Evolutionary conservation across 495 filamentous ascomycete genomes (phyloP), one percentile per base, ranked within the genome.

Genomic region (Hyaloscypha finlandica): DNA sequence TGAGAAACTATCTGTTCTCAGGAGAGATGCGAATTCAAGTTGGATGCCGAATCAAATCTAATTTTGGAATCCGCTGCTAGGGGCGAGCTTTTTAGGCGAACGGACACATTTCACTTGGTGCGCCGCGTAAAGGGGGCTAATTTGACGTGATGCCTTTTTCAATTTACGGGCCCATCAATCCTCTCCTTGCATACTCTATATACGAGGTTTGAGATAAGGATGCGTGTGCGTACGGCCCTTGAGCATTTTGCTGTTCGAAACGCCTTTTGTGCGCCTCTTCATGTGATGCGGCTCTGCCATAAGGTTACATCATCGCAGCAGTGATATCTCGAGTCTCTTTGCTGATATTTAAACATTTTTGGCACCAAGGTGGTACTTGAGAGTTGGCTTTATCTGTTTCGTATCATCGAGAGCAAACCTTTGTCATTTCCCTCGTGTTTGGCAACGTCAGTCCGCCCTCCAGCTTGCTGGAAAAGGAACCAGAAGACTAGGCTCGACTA

Each of bases 271-370:
- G 42, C 35, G 8, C 12, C 6, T 56, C 53, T 56, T 25, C 53
- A 56, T 16, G 53, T 56, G 53, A 30, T 56, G 53, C 53, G 53
- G 53, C 53, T 56, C 22, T 56, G 53, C 29, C 29, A 1, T 37
- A 37, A 6, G 6, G 35, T 37, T 37, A 48, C 42, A 48, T 48
- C 42, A 19, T 48, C 42, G 16, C 11, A 48, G 8, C 35, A 37
- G 6, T 37, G 12, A 37, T 37, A 12, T 37, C 35, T 37, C 1
- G 12, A 8, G 8, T 3, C 35, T 37, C 1, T 37, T 37, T 37
- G 3, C 12, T 37, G 35, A 37, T 37, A 37, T 12, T 37, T 3
- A 37, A 37, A 37, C 16, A 6, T 4, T 19, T 48, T 48, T 14
- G 42, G 42, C 14, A 19, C 16, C 42, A 48, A 48, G 42, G 6